A percentile compares a stretch with the other conserved stretches of the same genome.
These are phyloP conservation scores for Aspergillus amoenus DNA, from an alignment of 2,329 filamentous ascomycete species.

Conservation along the genomic window DNA sequence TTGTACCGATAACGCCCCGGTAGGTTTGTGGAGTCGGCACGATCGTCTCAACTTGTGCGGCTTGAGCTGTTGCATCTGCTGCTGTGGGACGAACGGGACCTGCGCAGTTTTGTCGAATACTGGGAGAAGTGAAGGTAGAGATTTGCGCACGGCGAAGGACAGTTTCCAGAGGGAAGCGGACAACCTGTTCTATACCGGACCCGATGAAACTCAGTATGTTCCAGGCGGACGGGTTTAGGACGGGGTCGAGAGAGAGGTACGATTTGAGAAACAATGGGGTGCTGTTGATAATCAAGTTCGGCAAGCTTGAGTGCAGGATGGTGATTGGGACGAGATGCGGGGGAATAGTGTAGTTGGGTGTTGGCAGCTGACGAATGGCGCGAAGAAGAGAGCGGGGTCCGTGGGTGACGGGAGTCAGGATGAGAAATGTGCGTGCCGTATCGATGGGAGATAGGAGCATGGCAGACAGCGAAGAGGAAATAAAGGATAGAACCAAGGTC, in stretches of 20 bases:
- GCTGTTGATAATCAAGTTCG: slow-evolving; percentile 77
- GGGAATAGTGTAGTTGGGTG: slow-evolving; percentile 66
- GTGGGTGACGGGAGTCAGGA: slow-evolving; percentile 76
- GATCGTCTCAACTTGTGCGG: slow-evolving; percentile 63
- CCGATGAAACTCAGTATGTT: slow-evolving; percentile 78
- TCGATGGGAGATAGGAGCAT: slow-evolving; percentile 84
- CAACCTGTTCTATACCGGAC: slow-evolving; percentile 74
- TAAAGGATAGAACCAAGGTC: slow-evolving; percentile 71
- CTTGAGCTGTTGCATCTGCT: slow-evolving; percentile 11
- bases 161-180: slow-evolving; percentile 89
- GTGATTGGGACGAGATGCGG: slow-evolving; percentile 76
- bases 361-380: slow-evolving; percentile 74
- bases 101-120: slow-evolving; percentile 40
- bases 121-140: slow-evolving; percentile 62
- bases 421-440: slow-evolving; percentile 80
- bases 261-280: slow-evolving; percentile 82
- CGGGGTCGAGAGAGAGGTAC: slow-evolving; percentile 78
- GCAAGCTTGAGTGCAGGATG: slow-evolving; percentile 78
- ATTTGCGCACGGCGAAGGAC: slow-evolving; percentile 87
- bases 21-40: slow-evolving; percentile 75
- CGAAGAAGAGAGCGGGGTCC: slow-evolving; percentile 75
- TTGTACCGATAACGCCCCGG: slow-evolving; percentile 82
- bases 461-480: slow-evolving; percentile 68
- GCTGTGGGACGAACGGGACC: slow-evolving; percentile 18
- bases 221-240: slow-evolving; percentile 78